These are phyloP conservation scores for Boletus subluridellus DNA, from an alignment of 1,284 basidiomycete species.

Conservation along the genomic window DNA sequence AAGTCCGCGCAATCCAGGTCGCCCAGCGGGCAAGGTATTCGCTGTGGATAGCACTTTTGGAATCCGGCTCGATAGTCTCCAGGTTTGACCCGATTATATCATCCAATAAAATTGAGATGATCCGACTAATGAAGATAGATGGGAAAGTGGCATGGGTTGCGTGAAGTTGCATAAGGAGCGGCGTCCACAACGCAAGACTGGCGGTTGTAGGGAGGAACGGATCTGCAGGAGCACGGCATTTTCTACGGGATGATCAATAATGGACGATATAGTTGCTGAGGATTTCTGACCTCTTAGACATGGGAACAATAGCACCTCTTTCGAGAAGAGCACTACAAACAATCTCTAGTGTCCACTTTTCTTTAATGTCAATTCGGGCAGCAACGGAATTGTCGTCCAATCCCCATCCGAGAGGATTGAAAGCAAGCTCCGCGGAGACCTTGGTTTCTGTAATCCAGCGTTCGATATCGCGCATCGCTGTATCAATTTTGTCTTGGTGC, in stretches of 20 bases:
- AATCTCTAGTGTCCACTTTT: conserved; percentile 68
- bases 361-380: conserved; percentile 40
- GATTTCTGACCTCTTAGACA: conserved; percentile 68
- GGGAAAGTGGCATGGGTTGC: conserved; percentile 55
- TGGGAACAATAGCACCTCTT: conserved; percentile 69
- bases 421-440: conserved; percentile 50
- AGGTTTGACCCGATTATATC: conserved; percentile 8
- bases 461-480: conserved; percentile 55
- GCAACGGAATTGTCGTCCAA: conserved; percentile 32
- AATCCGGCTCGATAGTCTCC: conserved; percentile 12
- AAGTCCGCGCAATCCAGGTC: conserved; percentile 52
- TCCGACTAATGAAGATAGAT: conserved; percentile 48
- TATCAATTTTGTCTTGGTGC: conserved; percentile 49
- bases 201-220: conserved; percentile 50
- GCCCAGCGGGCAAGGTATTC: conserved; percentile 66
- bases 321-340: conserved; percentile 61
- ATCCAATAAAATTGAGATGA: conserved; percentile 43
- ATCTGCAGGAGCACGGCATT: conserved; percentile 49
- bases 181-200: conserved; percentile 66
- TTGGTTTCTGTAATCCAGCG: conserved; percentile 73
- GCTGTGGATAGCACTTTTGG: conserved; percentile 43
- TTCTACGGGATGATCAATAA: conserved; percentile 42
- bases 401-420: conserved; percentile 49
- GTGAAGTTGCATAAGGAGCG: conserved; percentile 64
- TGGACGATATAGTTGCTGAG: background rate